These are phyloP conservation scores for Nidularia sp. DNA, from an alignment of 768 basidiomycete genomes.

Conservation along the genomic window DNA sequence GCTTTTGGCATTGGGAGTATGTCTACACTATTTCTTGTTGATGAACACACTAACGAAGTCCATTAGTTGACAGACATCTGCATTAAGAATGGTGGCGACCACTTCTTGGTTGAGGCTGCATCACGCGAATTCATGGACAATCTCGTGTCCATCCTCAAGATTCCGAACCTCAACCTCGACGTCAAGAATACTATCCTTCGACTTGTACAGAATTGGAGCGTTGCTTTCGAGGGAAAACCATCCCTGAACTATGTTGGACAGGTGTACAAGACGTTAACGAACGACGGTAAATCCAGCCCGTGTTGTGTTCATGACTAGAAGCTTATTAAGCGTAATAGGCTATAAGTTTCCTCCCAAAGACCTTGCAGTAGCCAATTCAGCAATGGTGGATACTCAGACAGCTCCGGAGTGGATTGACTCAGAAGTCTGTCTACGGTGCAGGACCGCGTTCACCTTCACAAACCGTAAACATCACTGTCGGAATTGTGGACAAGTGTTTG, in stretches of 20 bases:
- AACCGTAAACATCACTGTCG: slow-evolving; percentile 98
- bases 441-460: slow-evolving; percentile 87
- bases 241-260: slow-evolving; percentile 71
- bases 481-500: slow-evolving; percentile 96
- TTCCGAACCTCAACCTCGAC: slow-evolving; percentile 70
- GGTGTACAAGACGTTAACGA: slow-evolving; percentile 71
- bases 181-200: slow-evolving; percentile 79
- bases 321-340: slow-evolving; percentile 33
- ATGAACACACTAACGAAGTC: slow-evolving; percentile 1
- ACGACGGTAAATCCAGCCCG: slow-evolving; percentile 50
- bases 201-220: slow-evolving; percentile 90
- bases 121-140: slow-evolving; percentile 94
- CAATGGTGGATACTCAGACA: slow-evolving; percentile 87
- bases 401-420: slow-evolving; percentile 98
- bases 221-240: slow-evolving; percentile 82
- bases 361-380: slow-evolving; percentile 60
- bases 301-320: no score
- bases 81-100: slow-evolving; percentile 96
- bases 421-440: slow-evolving; percentile 89
- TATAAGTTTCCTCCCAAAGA: slow-evolving; percentile 84
- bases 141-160: slow-evolving; percentile 82
- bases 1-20: slow-evolving; percentile 77
- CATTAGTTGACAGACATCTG: slow-evolving; percentile 81
- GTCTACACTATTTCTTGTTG: slow-evolving; percentile 17
- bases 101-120: slow-evolving; percentile 79